Base-by-base conservation (phyloP, 768 basidiomycete species). In the Leccinellum luteum region DNA sequence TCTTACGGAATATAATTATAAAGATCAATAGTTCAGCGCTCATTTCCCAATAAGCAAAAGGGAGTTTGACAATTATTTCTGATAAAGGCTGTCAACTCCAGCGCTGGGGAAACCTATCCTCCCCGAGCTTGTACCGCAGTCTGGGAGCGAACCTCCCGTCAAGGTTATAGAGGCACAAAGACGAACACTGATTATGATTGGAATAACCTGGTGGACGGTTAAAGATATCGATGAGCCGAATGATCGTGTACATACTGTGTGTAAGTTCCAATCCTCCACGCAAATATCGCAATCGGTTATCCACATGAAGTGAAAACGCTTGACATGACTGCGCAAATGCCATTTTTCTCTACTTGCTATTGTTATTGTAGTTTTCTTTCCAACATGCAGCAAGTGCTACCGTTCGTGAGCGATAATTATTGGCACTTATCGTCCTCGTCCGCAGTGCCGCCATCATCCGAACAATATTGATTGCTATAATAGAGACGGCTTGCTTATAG, bases 31-130 rank as follows among this genome's bases (percentile, higher is more conserved):
- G 4, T n/a, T n/a, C n/a, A n/a, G n/a, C n/a, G n/a, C 55, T 61
- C 6, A 62, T 51, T 52, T 35, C 38, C 43, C 6, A 38, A 55
- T 49, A 47, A 67, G 64, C 15, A 48, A 25, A 41, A 62, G 45
- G 44, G 67, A 71, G 56, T 72, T 73, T 56, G 52, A 60, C 38
- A 51, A 54, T 25, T 15, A 12, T 50, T 54, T 55, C 52, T 66
- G 64, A 70, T 44, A 49, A 28, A 31, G 25, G 3, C 27, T 28
- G 15, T 32, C 51, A n/a, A 31, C 21, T 28, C 19, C 35, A 70
- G 68, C 68, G 2, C 17, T 63, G 7, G 55, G 61, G 14, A 52
- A 60, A 21, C 56, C 51, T n/a, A 14, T 68, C 35, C 23, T 58
- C 21, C 48, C 68, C 28, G 63, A 63, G 57, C 67, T 69, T 14